phyloP scores from a whole-genome alignment of 129 eudicot genomes.

The Gnaphalium uliginosum region DNA sequence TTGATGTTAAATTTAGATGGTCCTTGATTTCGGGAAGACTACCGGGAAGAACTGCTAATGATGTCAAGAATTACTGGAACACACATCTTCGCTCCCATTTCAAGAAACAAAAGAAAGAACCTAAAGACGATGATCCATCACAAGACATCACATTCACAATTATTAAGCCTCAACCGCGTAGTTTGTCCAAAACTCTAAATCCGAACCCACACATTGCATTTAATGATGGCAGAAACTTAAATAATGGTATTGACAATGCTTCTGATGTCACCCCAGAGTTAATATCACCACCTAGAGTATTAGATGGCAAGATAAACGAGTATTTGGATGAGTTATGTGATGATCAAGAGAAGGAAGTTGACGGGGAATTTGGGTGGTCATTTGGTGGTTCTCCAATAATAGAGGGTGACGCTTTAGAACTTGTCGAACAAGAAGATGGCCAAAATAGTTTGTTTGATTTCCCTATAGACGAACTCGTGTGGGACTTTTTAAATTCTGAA shows the following conservation, averaged over 20 bases:
- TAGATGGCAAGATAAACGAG: not conserved
- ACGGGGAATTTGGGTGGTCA: conserved; percentile 22
- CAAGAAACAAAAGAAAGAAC: conserved; percentile 9
- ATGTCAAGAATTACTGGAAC: conserved; percentile 68
- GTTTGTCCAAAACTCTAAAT: conserved; percentile 28
- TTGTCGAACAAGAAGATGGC: not conserved
- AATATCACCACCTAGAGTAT: not conserved
- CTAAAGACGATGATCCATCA: conserved; percentile 12
- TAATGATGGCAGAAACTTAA: not conserved
- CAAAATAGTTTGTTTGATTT: conserved; percentile 15
- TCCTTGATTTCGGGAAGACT: conserved; percentile 65
- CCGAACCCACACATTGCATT: not conserved
- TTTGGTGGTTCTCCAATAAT: not conserved
- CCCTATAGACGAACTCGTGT: conserved; percentile 22
- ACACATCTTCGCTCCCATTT: conserved; percentile 31
- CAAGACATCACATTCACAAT: conserved; percentile 1
- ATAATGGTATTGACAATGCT: not conserved
- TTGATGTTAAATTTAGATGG: conserved; percentile 42
- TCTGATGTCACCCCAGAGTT: not conserved
- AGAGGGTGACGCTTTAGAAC: not conserved
- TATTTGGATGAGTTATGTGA: conserved; percentile 23
- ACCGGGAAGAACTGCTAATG: conserved; percentile 69
- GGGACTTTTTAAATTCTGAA: conserved; percentile 27
- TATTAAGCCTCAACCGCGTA: conserved; percentile 43
- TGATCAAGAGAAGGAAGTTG: conserved; percentile 1